A percentile compares a stretch with the other conserved stretches of the same genome.
phyloP scores from a whole-genome alignment of 2,329 filamentous ascomycete species.

The Lasiodiplodia theobromae region DNA sequence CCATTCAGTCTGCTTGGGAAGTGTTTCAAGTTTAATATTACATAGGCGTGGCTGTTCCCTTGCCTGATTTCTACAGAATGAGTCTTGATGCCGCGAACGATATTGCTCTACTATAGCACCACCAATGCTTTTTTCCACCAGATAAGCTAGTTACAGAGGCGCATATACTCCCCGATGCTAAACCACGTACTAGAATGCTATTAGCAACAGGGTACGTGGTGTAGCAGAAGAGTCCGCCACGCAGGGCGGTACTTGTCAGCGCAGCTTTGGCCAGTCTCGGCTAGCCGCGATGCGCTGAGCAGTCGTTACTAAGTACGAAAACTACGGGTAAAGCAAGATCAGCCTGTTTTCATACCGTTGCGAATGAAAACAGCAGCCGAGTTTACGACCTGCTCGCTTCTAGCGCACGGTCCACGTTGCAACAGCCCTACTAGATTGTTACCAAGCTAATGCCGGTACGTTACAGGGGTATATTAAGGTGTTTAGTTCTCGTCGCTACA shows the following conservation, averaged over 20 bases:
- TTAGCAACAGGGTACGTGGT: not conserved
- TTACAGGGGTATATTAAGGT: not conserved
- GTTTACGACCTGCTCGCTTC: not conserved
- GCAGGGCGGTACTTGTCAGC: slow-evolving; percentile 16
- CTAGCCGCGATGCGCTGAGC: not conserved
- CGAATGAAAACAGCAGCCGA: not conserved
- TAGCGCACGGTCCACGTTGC: not conserved
- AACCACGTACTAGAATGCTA: not conserved
- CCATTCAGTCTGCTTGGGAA: not conserved
- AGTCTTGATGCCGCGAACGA: slow-evolving; percentile 2
- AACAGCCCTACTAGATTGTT: not conserved
- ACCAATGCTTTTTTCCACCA: slow-evolving; percentile 1
- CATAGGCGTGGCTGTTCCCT: not conserved
- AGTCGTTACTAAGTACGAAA: not conserved
- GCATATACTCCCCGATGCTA: not conserved
- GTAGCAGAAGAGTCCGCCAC: slow-evolving; percentile 3
- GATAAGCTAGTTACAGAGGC: not conserved
- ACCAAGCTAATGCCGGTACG: not conserved
- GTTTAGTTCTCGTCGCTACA: not conserved
- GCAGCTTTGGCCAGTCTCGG: not conserved
- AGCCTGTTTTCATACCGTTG: not conserved
- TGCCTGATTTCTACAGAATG: not conserved
- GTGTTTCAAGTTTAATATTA: not conserved
- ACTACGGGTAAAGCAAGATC: not conserved
- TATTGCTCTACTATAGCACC: slow-evolving; percentile 7